These are phyloP conservation scores for Trametes pubescens DNA, from an alignment of 1,284 basidiomycete genomes.

Conservation along the genomic window DNA sequence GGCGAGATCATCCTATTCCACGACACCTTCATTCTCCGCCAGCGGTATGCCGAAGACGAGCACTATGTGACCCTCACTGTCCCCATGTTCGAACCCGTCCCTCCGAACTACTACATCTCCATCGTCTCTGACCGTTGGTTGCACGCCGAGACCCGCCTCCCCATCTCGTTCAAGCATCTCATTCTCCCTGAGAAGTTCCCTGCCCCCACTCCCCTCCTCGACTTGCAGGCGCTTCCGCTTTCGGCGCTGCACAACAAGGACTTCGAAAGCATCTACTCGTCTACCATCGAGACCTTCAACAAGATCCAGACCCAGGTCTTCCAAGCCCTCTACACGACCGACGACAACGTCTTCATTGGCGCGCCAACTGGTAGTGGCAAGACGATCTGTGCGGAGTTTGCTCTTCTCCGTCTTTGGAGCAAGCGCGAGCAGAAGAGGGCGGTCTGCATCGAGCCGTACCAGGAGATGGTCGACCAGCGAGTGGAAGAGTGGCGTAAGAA, in stretches of 20 bases:
- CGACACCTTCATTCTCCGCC: constrained; percentile 91
- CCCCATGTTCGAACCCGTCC: constrained; percentile 96
- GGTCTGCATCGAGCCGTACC: constrained; percentile 96
- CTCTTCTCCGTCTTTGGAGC: constrained; percentile 91
- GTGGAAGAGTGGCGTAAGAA: constrained; percentile 91
- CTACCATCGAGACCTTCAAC: constrained; percentile 87
- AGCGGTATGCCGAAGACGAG: constrained; percentile 92
- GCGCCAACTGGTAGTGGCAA: constrained; percentile 98
- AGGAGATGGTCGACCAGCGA: constrained; percentile 94
- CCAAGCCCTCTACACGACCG: constrained; percentile 95
- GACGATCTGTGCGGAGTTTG: constrained; percentile 97
- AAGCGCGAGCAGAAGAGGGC: constrained; percentile 86
- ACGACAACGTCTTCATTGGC: constrained; percentile 96
- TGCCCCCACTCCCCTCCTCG: constrained; percentile 90
- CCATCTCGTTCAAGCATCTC: constrained; percentile 97
- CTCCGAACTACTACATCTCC: constrained; percentile 98
- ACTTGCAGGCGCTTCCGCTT: constrained; percentile 91
- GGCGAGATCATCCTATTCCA: constrained; percentile 96
- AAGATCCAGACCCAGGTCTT: constrained; percentile 99
- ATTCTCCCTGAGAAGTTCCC: constrained; percentile 98
- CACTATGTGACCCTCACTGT: constrained; percentile 96
- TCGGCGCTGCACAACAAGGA: constrained; percentile 93
- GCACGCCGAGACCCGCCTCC: constrained; percentile 92
- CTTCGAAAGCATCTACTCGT: constrained; percentile 87
- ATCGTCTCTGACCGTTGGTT: constrained; percentile 96